Base-by-base conservation (phyloP, 208 protist genomes). In the Crithidia sp. region DNA sequence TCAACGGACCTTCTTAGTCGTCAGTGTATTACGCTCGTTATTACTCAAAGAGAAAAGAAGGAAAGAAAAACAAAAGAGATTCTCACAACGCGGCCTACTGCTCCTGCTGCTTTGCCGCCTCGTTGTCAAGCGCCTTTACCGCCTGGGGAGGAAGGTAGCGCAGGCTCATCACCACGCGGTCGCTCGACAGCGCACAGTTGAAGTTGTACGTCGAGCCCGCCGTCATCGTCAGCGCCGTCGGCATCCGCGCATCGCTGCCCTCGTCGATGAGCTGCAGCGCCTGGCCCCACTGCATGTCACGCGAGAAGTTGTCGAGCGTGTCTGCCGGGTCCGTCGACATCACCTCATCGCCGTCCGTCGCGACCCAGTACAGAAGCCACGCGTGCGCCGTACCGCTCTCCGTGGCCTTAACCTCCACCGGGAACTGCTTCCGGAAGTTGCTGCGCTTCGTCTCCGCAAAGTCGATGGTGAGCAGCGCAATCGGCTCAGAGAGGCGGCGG, bases 281-380 rank as follows among this genome's bases (percentile, higher is more conserved):
- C 76, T 98, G 94, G 14, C 96, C 94, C 94, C 94, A 98, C 80
- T 98, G 96, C 96, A 97, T 96, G 72, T 98, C 94, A 5, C 96
- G 93, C 13, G 93, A 75, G 68, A 98, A 97, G 88, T 97, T 98
- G 61, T 96, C 60, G 0, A 87, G 4, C 6, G 96, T 98, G 36
- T 94, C 92, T 5, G 77, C 71, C 10, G 95, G 95, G 47, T 85
- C 76, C 4, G 95, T 98, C 45, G 93, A 95, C 87, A 98, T 96
- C 59, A 50, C 52, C 76, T 56, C 72, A 37, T 81, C 71, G 49
- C 78, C 77, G 76, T 83, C 79, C 43, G 55, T 79, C 2, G 89
- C 59, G 56, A 88, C 81, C 90, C 91, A 98, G 82, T 91, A 95
- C 61, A 84, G 89, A 45, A 98, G 66, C 83, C 94, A 89, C 37